Evolutionary conservation across 2,329 filamentous ascomycete genomes (phyloP).

Genomic region (Penicillium sp.): DNA sequence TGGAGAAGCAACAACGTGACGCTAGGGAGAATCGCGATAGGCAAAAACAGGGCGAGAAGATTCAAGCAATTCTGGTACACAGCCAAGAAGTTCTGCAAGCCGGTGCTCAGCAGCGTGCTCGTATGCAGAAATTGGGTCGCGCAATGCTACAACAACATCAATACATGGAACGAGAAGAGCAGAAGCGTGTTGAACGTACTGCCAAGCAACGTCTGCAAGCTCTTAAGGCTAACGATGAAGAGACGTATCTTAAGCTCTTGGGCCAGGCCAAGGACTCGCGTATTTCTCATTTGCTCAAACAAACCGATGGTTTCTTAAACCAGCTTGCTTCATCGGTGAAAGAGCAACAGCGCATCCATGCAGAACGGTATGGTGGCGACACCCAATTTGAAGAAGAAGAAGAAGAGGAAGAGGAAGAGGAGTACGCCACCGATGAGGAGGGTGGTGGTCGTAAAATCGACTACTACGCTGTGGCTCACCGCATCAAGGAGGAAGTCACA

Average conservation of each 20-base stretch:
- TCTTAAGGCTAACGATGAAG: slow-evolving; percentile 97
- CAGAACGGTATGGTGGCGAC: slow-evolving; percentile 71
- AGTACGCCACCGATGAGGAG: slow-evolving; percentile 46
- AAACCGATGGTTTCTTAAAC: slow-evolving; percentile 95
- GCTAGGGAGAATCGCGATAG: slow-evolving; percentile 94
- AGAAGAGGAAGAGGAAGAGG: slow-evolving; percentile 67
- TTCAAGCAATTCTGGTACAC: slow-evolving; percentile 81
- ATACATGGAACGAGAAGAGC: slow-evolving; percentile 98
- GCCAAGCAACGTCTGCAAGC: slow-evolving; percentile 99
- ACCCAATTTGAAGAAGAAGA: slow-evolving; percentile 53
- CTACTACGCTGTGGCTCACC: slow-evolving; percentile 97
- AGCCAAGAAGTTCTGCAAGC: slow-evolving; percentile 70
- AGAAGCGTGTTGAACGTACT: slow-evolving; percentile 95
- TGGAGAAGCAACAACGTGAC: slow-evolving; percentile 98
- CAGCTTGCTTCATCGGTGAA: slow-evolving; percentile 94
- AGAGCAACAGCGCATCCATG: slow-evolving; percentile 80
- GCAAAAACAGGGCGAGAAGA: slow-evolving; percentile 92
- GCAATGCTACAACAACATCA: slow-evolving; percentile 88
- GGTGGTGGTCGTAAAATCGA: slow-evolving; percentile 77
- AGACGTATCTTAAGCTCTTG: slow-evolving; percentile 95
- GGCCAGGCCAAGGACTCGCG: slow-evolving; percentile 98
- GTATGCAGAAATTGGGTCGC: slow-evolving; percentile 80
- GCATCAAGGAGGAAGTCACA: slow-evolving; percentile 86
- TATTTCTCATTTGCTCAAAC: slow-evolving; percentile 93
- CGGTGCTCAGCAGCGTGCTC: slow-evolving; percentile 64